Base-by-base conservation (phyloP, 2,329 filamentous ascomycete genomes). In the Aspergillus novoparasiticus region DNA sequence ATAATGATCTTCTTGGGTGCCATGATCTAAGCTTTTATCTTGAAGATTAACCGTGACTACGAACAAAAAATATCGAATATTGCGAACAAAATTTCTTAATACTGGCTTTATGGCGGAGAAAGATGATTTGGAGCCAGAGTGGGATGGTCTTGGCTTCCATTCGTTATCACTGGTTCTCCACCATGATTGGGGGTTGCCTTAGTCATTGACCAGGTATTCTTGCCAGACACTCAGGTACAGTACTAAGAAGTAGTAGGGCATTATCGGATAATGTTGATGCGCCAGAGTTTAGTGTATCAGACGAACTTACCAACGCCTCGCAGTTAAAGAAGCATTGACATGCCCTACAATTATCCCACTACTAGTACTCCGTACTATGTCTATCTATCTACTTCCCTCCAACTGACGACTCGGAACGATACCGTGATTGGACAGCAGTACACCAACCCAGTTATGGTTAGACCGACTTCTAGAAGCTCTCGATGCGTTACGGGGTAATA, bases 1-100 rank as follows among this genome's bases (percentile, higher is more conserved):
- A 99, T 95, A 72, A 99, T 97, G 70, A 99, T 89, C 72, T 90
- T 89, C 72, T 87, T 88, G 36, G 62, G 54, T 3, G 62, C 45
- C 64, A 66, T 68, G 19, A 11, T 55, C 19, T 36, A 54, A 34
- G 50, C 32, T 4, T 32, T 4, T 21, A 10, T 14, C 5, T 21
- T 26, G 9, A 36, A 14, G n/a, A 36, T 10, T 3, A 36, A 32
- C 30, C 2, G 6, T 36, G 19, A 23, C 10, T 21, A 21, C 6
- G 19, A 54, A 54, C 32, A 21, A 36, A 36, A 26, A 14, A 36
- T 12, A 54, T 28, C 19, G 16, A 51, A 32, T 19, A 28, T 34
- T 30, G 14, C n/a, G 34, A 39, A 28, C 39, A 39, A 39, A 23
- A 55, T 10, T 21, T 50, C 14, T 36, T 23, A 28, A 16, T 34